Base-by-base conservation (phyloP, 495 filamentous ascomycete species). In the Neurospora sp. region DNA sequence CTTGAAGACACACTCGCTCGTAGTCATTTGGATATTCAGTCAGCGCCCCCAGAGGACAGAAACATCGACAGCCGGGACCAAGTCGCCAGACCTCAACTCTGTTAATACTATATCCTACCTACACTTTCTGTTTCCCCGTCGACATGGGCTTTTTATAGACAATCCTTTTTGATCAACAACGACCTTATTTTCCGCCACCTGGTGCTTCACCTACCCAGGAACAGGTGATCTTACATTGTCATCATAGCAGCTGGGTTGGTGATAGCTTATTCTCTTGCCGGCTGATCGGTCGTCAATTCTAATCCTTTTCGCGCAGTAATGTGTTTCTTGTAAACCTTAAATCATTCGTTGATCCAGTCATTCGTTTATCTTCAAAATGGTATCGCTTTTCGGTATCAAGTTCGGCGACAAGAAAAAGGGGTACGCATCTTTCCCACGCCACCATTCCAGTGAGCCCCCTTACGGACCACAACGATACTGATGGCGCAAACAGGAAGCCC, bases 351-450 rank as follows among this genome's bases (percentile, higher is more conserved):
- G 12, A 61, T 61, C 53, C 53, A 61, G 53, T 61, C 53, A 35
- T 18, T 61, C 53, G 53, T 61, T 61, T 16, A 61, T 35, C 53
- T 73, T 73, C 78, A 83, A 12, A 59, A 86, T 86, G 84, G 83
- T 85, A 14, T 86, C 84, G 5, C 84, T 86, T 65, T 85, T 86
- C 74, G 84, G 84, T 69, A 78, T 85, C 74, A 84, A 82, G 76
- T 78, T 86, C 69, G 82, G 83, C 31, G 81, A 80, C 53, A 85
- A 82, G 76, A 86, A 86, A 77, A 86, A 85, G 83, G 53, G 53
- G 53, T 61, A 61, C 53, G 53, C 53, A 61, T 61, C 22, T 35
- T 86, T 80, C 44, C 18, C 39, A 41, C 20, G 22, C 10, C 5
- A 22, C 2, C 16, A 4, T n/a, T 5, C 6, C 2, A 8, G 40